Evolutionary conservation across 177 flowering plant species (phyloP).

Genomic region (Vitis hybrid): DNA sequence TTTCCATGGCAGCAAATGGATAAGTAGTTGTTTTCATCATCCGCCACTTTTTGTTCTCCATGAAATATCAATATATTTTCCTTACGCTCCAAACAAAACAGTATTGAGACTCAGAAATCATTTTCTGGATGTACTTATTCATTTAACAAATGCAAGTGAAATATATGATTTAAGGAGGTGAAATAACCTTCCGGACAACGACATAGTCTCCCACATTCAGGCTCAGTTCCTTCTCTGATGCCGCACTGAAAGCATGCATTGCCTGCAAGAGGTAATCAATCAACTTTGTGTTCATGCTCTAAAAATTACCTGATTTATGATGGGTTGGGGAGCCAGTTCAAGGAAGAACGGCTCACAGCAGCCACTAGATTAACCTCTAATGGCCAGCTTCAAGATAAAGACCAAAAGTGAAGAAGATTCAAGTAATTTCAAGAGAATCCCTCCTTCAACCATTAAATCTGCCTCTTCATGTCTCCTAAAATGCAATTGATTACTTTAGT

Average conservation of each 20-base stretch:
- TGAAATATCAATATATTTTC: neutral
- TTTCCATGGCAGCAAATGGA: too few relatives aligned
- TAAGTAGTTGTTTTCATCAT: too few relatives aligned
- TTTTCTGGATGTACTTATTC: neutral
- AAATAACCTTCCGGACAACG: slow-evolving; percentile 83
- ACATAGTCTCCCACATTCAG: slow-evolving; percentile 85
- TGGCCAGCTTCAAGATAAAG: neutral
- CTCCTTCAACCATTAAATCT: too few relatives aligned
- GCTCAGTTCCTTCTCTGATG: slow-evolving; percentile 78
- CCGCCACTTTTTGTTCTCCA: too few relatives aligned
- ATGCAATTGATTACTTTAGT: too few relatives aligned
- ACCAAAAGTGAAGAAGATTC: too few relatives aligned
- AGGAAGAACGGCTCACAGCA: neutral
- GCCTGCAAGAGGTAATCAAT: slow-evolving; percentile 54
- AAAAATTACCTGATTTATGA: slow-evolving; percentile 1
- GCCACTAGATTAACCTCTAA: neutral
- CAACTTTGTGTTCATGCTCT: neutral
- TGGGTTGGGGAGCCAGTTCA: neutral
- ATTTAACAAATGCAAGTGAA: neutral
- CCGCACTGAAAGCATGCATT: slow-evolving; percentile 63
- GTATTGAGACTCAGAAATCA: neutral
- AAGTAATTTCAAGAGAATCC: too few relatives aligned
- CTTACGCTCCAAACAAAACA: neutral
- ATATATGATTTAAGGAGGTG: neutral
- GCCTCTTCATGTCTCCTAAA: too few relatives aligned